Evolutionary conservation across 331 rosid genomes (phyloP), one percentile per base, ranked within the genome.

Genomic region (Cydonia oblonga): DNA sequence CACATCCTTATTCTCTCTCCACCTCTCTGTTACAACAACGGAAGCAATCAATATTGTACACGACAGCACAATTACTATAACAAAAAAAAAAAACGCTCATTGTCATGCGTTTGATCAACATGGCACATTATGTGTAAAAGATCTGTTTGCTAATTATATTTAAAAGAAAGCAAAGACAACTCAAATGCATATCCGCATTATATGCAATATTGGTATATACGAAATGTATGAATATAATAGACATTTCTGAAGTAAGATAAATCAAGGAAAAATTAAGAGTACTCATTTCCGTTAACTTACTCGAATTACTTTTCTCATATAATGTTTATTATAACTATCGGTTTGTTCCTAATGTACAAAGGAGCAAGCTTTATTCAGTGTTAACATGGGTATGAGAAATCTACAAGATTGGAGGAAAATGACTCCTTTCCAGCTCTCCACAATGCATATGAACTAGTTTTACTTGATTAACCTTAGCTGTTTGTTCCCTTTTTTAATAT

Each of bases 1-100:
- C 75, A 71, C 75, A 71, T 71, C 68, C 75, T 59, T 58, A 71
- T 59, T 71, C 28, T 71, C 68, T 71, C 75, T 40, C 75, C 75
- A 19, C 75, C 75, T 40, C 11, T 71, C 75, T 71, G 75, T 22
- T 35, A 38, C 61, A 71, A 30, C 40, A 19, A 57, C 4, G 13
- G 40, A 26, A 59, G 23, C 35, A 70, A 57, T 70, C 75, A 35
- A 56, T 53, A 4, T 33, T 9, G 24, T 56, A 25, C 33, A 23
- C 32, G 35, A 22, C 64, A 32, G 52, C 53, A 7, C 53, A 20
- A 33, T 35, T 53, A 69, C 20, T 25, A 57, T 23, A 2, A 5
- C 7, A 54, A 54, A 20, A 30, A 12, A 7, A 54, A 54, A 20
- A 30, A 12, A n/a, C 9, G 24, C 46, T 33, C 22, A 70, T 20